Conservation (phyloP, 177 flowering plant genomes). For the Vitis hybrid region DNA sequence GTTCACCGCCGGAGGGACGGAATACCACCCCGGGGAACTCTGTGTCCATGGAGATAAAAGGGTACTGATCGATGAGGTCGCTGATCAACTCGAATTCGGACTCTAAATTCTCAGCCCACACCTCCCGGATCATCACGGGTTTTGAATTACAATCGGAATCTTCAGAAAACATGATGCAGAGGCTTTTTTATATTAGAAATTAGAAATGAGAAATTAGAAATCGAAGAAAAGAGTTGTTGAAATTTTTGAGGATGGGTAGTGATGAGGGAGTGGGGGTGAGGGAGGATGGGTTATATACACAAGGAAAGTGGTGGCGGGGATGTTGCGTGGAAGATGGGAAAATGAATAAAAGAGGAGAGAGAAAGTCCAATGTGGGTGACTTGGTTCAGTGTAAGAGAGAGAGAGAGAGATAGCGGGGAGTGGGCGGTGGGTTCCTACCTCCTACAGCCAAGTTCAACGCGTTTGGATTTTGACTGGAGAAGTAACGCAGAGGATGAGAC, state of each 20-base stretch:
- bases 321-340: constrained; percentile 3
- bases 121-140: constrained; percentile 34
- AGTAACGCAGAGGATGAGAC: no score
- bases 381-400: constrained; percentile 1
- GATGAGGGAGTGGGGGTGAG: neutral
- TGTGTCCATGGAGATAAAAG: constrained; percentile 48
- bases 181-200: no score
- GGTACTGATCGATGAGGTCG: constrained; percentile 26
- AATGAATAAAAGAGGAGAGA: neutral
- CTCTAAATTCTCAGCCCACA: constrained; percentile 39
- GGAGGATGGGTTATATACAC: neutral
- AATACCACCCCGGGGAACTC: constrained; percentile 47
- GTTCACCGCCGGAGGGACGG: constrained; percentile 16
- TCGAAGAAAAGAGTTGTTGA: neutral
- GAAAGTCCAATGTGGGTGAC: neutral
- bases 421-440: neutral
- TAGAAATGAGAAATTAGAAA: neutral
- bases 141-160: constrained; percentile 3
- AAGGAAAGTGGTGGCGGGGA: neutral
- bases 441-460: no score
- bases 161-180: neutral
- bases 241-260: no score
- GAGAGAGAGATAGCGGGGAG: neutral
- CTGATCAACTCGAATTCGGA: constrained; percentile 36
- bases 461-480: no score